These are phyloP conservation scores for Lentinula edodes DNA, from an alignment of 768 basidiomycete species.

Conservation along the genomic window DNA sequence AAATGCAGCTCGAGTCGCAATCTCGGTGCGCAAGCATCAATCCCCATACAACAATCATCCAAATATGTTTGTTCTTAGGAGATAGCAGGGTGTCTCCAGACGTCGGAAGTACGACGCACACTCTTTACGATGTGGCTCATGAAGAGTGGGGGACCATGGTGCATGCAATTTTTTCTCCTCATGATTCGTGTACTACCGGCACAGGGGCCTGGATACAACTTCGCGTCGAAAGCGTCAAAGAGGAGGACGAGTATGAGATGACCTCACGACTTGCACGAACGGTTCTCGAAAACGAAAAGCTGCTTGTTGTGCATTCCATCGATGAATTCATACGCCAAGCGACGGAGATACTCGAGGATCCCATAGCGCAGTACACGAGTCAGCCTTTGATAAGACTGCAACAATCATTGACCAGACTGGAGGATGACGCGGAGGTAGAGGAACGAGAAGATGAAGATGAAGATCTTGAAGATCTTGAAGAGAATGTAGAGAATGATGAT, in stretches of 20 bases:
- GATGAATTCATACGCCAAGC: not conserved
- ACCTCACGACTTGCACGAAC: not conserved
- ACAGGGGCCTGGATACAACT: not conserved
- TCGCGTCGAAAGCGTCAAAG: not conserved
- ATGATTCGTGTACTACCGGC: not conserved
- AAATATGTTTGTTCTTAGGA: not conserved
- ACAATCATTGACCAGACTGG: not conserved
- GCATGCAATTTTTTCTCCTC: not conserved
- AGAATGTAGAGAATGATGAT: not conserved
- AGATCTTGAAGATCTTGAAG: not conserved
- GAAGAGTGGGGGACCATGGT: not conserved
- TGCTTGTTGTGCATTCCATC: not conserved
- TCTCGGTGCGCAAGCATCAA: not conserved
- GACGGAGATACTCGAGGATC: not conserved
- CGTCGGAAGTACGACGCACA: not conserved
- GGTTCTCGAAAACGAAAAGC: not conserved
- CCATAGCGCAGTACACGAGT: not conserved
- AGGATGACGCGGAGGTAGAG: too few species aligned
- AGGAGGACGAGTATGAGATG: not conserved
- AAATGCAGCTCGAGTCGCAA: not conserved
- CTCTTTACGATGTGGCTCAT: not conserved
- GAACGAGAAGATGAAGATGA: not conserved
- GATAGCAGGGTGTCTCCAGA: not conserved
- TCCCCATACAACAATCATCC: not conserved
- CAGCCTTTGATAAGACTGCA: not conserved